Conservation (phyloP, 495 filamentous ascomycete species). For the Podospora pseudocomata region DNA sequence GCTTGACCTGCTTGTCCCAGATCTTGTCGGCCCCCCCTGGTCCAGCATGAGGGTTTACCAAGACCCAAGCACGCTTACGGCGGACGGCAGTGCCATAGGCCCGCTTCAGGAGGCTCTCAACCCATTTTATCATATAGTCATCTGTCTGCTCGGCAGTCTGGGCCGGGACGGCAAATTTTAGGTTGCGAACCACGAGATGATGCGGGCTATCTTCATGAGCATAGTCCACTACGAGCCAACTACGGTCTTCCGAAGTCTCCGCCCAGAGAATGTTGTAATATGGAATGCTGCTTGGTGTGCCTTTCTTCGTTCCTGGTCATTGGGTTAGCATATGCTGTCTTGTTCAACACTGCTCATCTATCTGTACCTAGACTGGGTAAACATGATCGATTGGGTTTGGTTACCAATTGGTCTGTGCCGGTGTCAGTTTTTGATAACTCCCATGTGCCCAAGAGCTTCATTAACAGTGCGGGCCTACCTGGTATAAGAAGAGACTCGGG, state of each 20-base stretch:
- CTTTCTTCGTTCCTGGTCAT: background rate
- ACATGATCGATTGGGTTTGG: conserved; percentile 25
- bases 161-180: conserved; percentile 26
- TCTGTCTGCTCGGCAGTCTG: conserved; percentile 20
- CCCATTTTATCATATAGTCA: conserved; percentile 60
- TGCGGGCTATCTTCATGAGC: conserved; percentile 44
- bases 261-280: conserved; percentile 87
- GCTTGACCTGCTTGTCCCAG: conserved; percentile 72
- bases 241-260: conserved; percentile 50
- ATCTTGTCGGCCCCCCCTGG: conserved; percentile 70
- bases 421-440: conserved; percentile 1
- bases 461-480: conserved; percentile 12
- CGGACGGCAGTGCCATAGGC: conserved; percentile 67
- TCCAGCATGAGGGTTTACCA: conserved; percentile 89
- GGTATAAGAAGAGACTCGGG: conserved; percentile 23
- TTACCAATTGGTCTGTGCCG: conserved; percentile 18
- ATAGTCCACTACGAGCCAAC: conserved; percentile 71
- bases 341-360: conserved; percentile 11
- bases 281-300: conserved; percentile 48
- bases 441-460: background rate
- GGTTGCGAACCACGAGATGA: conserved; percentile 19
- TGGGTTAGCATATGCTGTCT: background rate
- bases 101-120: conserved; percentile 57
- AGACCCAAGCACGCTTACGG: conserved; percentile 73
- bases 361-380: conserved; percentile 18